Base-by-base conservation (phyloP, 352 stramenopile genomes). In the Phytophthora vignae region DNA sequence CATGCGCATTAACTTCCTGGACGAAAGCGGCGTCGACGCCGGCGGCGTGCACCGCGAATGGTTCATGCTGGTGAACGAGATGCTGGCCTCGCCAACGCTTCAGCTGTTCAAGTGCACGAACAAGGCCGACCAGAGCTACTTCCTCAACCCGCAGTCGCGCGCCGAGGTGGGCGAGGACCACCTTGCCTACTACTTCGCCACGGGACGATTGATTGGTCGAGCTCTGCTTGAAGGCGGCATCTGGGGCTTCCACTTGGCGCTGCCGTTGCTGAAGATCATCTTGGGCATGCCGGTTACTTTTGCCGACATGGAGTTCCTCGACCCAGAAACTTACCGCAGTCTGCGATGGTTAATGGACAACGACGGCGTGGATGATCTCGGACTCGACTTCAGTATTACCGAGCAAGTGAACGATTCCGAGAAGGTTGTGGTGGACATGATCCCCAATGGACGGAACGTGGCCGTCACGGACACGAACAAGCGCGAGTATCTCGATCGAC, bases 211-310 rank as follows among this genome's bases (percentile, higher is more conserved):
- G 14, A 76, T 96, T 56, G 85, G 87, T 2, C 81, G 84, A 1
- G 81, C 77, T 2, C 57, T 93, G 29, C 67, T 94, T 2, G 97
- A 99, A 79, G 88, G 95, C 49, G 89, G 98, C 31, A 78, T 99
- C 9, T 93, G 98, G 36, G 81, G 88, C 27, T 96, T 97, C 48
- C 97, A 99, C 68, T 88, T 99, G 48, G 88, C 96, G 7, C 79
- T 96, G 11, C 94, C 98, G 52, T 78, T 99, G 60, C 98, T 99
- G 76, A 99, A 99, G 81, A 91, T 99, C 64, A 92, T 99, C n/a
- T 81, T 99, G 8, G 97, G 93, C 49, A 96, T 96, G 64, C 97
- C 98, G 2, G 85, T 99, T 17, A 95, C 87, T 2, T 97, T 99
- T 57, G 82, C 85, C 21, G 97, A 99, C 72, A 84, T 99, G 42